These are phyloP conservation scores for Colletotrichum tofieldiae DNA, from an alignment of 2,329 filamentous ascomycete species.

Conservation along the genomic window DNA sequence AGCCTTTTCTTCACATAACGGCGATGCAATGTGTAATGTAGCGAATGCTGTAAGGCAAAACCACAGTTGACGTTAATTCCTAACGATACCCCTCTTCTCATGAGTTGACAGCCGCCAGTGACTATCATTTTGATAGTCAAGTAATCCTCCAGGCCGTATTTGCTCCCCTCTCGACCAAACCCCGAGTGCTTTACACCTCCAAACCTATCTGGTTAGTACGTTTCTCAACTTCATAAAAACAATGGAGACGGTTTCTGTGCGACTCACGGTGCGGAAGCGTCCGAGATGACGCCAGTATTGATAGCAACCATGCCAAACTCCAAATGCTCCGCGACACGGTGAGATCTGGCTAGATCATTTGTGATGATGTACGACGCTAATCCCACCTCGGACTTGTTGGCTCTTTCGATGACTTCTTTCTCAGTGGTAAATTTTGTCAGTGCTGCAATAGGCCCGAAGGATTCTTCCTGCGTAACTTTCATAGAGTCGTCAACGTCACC, in stretches of 20 bases:
- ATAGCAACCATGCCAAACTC: constrained; percentile 79
- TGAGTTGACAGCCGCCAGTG: constrained; percentile 46
- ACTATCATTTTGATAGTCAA: constrained; percentile 70
- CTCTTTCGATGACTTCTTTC: constrained; percentile 77
- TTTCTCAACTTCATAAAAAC: neutral
- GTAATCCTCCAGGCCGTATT: constrained; percentile 65
- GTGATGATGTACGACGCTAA: constrained; percentile 83
- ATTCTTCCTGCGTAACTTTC: constrained; percentile 79
- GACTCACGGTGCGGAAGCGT: constrained; percentile 50
- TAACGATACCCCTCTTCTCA: neutral
- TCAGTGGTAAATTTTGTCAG: constrained; percentile 80
- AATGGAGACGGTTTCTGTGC: no score
- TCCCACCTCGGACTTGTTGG: constrained; percentile 79
- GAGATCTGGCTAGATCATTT: constrained; percentile 56
- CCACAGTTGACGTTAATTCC: no score
- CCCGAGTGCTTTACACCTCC: constrained; percentile 44
- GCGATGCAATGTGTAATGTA: neutral
- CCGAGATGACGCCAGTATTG: constrained; percentile 65
- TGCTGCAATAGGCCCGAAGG: constrained; percentile 81
- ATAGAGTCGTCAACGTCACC: constrained; percentile 79
- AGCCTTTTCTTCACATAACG: no score
- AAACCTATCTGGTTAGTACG: constrained; percentile 30
- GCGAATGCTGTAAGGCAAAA: neutral
- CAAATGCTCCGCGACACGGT: constrained; percentile 63
- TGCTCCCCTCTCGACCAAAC: constrained; percentile 42